Evolutionary conservation across 192 early-diverging fungal genomes (phyloP), one percentile per base, ranked within the genome.

Genomic region (Podila minutissima): DNA sequence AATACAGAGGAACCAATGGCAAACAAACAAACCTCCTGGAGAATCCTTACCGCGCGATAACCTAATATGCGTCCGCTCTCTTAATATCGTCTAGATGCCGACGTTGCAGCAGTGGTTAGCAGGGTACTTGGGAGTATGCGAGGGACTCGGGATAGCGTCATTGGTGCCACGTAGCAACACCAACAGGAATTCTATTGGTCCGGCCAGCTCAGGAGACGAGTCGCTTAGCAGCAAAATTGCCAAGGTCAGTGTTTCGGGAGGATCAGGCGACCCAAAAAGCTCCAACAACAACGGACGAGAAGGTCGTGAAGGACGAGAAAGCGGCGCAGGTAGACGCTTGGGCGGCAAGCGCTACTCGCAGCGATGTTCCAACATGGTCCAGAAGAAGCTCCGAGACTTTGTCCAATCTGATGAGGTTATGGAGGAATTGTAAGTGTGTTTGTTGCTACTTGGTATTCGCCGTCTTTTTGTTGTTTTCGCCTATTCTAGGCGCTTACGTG

Each of bases 381-480:
- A 72, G 29, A 72, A 72, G 35, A 72, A 72, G 61, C 63, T 79
- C 5, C 76, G 62, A 5, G 76, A 79, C 38, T 79, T 67, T 79
- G 63, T 79, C 17, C 55, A 66, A 32, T 69, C 75, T 19, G 76
- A 79, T 51, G 76, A 79, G 22, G 76, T 79, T 12, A 79, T 79
- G 76, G 70, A 78, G 53, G 75, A 78, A 58, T 49, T 78, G 75
- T 72, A 79, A 50, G 76, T 33, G 28, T 46, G 7, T 20, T 20
- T 35, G 29, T 28, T 65, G 26, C 13, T 5, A 33, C 29, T 11
- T 24, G 19, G 28, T n/a, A 38, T 1, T 57, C 38, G 49, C 33
- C 32, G 31, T 3, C 49, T 53, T 53, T 62, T 50, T 33, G 26
- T 66, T 29, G 13, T 46, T 64, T 24, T 38, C 26, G 4, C 32